These are phyloP conservation scores for Chaetoscypha palmicola DNA, from an alignment of 2,329 filamentous ascomycete genomes.

Conservation along the genomic window DNA sequence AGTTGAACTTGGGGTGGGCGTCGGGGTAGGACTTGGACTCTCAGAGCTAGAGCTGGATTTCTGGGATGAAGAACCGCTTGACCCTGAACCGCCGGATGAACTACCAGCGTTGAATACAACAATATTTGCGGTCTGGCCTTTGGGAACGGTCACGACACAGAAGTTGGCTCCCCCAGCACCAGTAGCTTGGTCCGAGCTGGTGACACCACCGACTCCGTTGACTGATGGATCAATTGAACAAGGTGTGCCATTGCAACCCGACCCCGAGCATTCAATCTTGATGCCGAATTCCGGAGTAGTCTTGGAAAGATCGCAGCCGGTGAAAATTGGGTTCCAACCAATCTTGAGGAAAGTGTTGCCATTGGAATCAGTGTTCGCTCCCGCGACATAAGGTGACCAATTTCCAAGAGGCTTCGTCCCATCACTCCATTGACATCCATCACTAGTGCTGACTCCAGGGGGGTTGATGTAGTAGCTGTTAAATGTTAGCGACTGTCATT, in stretches of 20 bases:
- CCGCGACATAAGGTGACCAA: constrained; percentile 71
- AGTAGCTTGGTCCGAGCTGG: constrained; percentile 43
- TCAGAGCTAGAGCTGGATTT: constrained; percentile 19
- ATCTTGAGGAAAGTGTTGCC: constrained; percentile 70
- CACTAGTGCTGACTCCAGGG: constrained; percentile 52
- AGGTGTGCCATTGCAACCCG: constrained; percentile 64
- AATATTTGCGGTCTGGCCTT: constrained; percentile 59
- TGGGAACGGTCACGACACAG: constrained; percentile 69
- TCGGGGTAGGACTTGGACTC: constrained; percentile 21
- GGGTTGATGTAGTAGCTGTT: constrained; percentile 69
- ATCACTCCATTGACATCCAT: constrained; percentile 68
- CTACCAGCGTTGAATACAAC: constrained; percentile 47
- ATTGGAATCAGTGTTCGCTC: constrained; percentile 59
- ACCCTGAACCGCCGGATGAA: constrained; percentile 15
- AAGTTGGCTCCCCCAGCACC: constrained; percentile 65
- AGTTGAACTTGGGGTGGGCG: constrained; percentile 13
- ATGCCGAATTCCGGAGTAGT: constrained; percentile 59
- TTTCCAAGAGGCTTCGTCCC: constrained; percentile 58
- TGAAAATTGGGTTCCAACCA: constrained; percentile 71
- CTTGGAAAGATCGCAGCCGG: constrained; percentile 44
- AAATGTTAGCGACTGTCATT: constrained; percentile 19
- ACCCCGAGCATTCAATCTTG: constrained; percentile 60
- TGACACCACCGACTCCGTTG: constrained; percentile 50
- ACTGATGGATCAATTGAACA: constrained; percentile 61
- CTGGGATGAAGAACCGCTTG: constrained; percentile 17